These are phyloP conservation scores for Orychophragmus violaceus DNA, from an alignment of 345 rosid genomes.

Conservation along the genomic window DNA sequence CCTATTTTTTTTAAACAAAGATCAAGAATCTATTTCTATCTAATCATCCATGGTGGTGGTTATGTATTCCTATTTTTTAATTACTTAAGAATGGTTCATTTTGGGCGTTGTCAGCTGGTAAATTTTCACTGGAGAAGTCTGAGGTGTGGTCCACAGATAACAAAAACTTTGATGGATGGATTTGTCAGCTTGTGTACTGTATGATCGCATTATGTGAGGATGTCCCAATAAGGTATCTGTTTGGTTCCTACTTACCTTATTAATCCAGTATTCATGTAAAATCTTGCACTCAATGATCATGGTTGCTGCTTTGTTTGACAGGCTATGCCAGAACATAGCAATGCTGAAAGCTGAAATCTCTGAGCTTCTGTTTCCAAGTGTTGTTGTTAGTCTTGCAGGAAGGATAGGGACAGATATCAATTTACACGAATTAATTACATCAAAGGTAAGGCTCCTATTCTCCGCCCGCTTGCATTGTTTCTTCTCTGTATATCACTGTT, in stretches of 20 bases:
- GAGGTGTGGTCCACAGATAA: conserved; percentile 65
- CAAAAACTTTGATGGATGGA: conserved; percentile 79
- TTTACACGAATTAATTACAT: conserved; percentile 54
- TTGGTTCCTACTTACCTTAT: conserved; percentile 11
- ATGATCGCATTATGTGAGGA: conserved; percentile 67
- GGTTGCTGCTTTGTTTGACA: conserved; percentile 31
- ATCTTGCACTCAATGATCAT: not conserved
- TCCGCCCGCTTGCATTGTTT: not conserved
- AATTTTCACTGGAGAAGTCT: conserved; percentile 52
- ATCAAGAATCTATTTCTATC: too few relatives aligned
- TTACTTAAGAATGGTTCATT: conserved; percentile 22
- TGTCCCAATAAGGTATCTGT: conserved; percentile 59
- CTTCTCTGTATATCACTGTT: not conserved
- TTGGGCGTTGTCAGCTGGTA: conserved; percentile 46
- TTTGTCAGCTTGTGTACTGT: conserved; percentile 79
- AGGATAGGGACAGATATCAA: conserved; percentile 45
- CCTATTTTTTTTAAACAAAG: too few relatives aligned
- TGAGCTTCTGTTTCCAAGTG: conserved; percentile 76
- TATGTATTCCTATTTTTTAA: not conserved
- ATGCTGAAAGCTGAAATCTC: conserved; percentile 79
- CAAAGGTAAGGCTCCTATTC: conserved; percentile 42
- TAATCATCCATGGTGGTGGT: too few relatives aligned
- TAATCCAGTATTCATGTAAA: not conserved
- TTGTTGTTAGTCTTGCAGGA: conserved; percentile 67
- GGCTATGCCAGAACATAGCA: conserved; percentile 85